Evolutionary conservation across 176 grass and related monocot genomes (phyloP).

Genomic region (Hyparrhenia diplandra): DNA sequence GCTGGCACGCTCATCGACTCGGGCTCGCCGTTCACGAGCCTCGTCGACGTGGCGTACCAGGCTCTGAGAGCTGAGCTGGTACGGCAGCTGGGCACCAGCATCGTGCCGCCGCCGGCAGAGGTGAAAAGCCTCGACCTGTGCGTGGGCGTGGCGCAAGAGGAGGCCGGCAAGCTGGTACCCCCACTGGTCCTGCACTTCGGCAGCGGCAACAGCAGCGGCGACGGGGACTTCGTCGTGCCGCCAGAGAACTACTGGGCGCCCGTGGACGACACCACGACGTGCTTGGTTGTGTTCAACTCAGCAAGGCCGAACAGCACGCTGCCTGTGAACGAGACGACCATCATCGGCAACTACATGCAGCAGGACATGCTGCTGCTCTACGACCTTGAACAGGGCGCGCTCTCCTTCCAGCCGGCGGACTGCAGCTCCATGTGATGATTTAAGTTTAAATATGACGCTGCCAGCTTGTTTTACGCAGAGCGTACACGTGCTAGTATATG

Average conservation of each 20-base stretch:
- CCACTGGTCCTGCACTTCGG: neutral
- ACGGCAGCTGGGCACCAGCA: neutral
- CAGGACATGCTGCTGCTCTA: constrained; percentile 31
- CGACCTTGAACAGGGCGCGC: neutral
- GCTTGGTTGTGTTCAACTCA: neutral
- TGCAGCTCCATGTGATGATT: constrained; percentile 10
- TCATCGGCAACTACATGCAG: constrained; percentile 26
- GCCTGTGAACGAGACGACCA: neutral
- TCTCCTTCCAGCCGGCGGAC: constrained; percentile 11
- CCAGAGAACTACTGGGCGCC: constrained; percentile 9
- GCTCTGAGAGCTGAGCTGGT: neutral
- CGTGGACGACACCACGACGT: neutral
- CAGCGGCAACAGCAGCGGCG: neutral
- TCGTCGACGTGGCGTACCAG: neutral
- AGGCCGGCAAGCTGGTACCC: neutral
- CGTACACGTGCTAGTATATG: too few species aligned
- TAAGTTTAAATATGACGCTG: too few species aligned
- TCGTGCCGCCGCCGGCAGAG: neutral
- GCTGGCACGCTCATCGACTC: neutral
- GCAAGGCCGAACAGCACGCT: neutral
- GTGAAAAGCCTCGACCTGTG: neutral
- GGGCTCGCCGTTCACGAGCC: constrained; percentile 14
- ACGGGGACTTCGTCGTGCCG: neutral
- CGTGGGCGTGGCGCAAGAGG: neutral
- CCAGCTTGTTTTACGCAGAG: too few species aligned